Base-by-base conservation (phyloP, 345 rosid genomes). In the Populus alba region DNA sequence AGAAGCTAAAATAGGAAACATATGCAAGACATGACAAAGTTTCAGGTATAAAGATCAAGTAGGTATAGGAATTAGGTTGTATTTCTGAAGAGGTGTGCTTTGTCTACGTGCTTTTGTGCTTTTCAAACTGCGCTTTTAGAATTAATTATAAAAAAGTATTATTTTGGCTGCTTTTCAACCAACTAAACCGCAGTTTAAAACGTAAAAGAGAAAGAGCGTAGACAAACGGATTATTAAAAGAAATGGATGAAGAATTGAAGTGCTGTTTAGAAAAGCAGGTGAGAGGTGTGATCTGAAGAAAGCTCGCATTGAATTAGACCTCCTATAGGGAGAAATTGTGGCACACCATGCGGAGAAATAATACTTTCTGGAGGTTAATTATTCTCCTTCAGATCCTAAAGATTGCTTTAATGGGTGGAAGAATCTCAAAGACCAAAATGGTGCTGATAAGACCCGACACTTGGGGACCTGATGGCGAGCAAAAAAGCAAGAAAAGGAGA, bases 401-500 rank as follows among this genome's bases (percentile, higher is more conserved):
- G 55, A 70, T 45, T 70, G 73, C 73, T 65, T 75, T 22, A 47
- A 59, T n/a, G 59, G 72, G 66, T n/a, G 70, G 77, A 79, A 76
- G 83, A 68, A 79, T 79, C 75, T 76, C 67, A 66, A 39, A 27
- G 35, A 43, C 68, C 31, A 31, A 71, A 67, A 76, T 55, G 74
- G n/a, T 76, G 45, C 35, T 71, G 83, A 79, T 67, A 61, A 71
- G 79, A 71, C 77, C 78, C 25, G 67, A 79, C 81, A 81, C 62
- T 31, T 73, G 51, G 47, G 63, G 76, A 59, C 80, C 83, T 71
- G 73, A 74, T 69, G 66, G 27, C 71, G 51, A 77, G 22, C 66
- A 4, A 15, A 57, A 57, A 72, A 47, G 15, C 2, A 74, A 27
- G 27, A 20, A 68, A 53, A 67, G 25, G 23, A n/a, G 20, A 78